A percentile compares a stretch with the other conserved stretches of the same genome.
These are phyloP conservation scores for Nemania sp. DNA, from an alignment of 2,329 filamentous ascomycete species.

Conservation along the genomic window DNA sequence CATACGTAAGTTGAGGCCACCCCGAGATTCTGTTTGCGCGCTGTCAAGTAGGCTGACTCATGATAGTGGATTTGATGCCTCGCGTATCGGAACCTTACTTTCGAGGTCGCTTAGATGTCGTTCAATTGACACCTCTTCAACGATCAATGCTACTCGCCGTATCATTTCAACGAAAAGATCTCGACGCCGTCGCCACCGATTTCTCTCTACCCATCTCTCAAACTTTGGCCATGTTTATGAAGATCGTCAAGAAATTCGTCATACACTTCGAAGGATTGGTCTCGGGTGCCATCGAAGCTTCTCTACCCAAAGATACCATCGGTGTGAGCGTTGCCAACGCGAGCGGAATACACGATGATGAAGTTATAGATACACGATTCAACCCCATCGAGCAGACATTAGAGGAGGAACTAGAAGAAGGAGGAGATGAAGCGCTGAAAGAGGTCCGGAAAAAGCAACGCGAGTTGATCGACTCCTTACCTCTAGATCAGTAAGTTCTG, in stretches of 20 bases:
- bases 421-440: slow-evolving; percentile 73
- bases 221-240: slow-evolving; percentile 95
- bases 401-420: slow-evolving; percentile 83
- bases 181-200: slow-evolving; percentile 81
- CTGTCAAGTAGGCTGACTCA: slow-evolving; percentile 1
- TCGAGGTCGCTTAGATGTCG: slow-evolving; percentile 68
- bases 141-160: slow-evolving; percentile 86
- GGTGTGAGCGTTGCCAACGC: slow-evolving; percentile 64
- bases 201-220: slow-evolving; percentile 75
- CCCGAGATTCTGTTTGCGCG: neutral
- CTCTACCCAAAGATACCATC: slow-evolving; percentile 63
- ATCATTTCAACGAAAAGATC: slow-evolving; percentile 85
- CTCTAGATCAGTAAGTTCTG: slow-evolving; percentile 75
- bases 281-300: slow-evolving; percentile 71
- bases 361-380: slow-evolving; percentile 67
- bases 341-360: slow-evolving; percentile 70
- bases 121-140: slow-evolving; percentile 82
- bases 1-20: slow-evolving; percentile 56
- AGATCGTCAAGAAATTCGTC: slow-evolving; percentile 87
- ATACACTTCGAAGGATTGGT: slow-evolving; percentile 76
- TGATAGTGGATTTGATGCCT: slow-evolving; percentile 77
- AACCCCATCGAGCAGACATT: slow-evolving; percentile 72
- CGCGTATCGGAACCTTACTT: slow-evolving; percentile 85
- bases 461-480: slow-evolving; percentile 86
- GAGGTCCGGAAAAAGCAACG: slow-evolving; percentile 79